Percentiles rank a stretch among this genome's conserved stretches.
Conservation (phyloP, 2,329 filamentous ascomycete genomes). For the Exserohilum rostratum region DNA sequence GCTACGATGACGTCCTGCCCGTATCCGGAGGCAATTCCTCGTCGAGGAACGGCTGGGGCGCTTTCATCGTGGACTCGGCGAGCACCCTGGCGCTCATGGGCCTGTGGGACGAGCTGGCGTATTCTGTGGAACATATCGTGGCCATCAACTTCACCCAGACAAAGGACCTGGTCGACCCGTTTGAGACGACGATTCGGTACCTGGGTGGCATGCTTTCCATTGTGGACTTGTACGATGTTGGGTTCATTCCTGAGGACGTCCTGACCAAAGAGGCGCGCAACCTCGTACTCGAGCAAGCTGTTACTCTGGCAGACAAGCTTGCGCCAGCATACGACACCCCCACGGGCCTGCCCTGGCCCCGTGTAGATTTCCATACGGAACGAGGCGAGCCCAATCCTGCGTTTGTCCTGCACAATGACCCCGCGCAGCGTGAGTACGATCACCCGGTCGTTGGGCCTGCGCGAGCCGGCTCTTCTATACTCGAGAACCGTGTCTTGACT, state of each 20-base stretch:
- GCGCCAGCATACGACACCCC: constrained; percentile 50
- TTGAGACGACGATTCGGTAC: constrained; percentile 52
- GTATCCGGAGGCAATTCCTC: constrained; percentile 45
- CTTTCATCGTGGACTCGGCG: constrained; percentile 51
- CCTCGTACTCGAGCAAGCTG: constrained; percentile 46
- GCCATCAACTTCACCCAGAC: constrained; percentile 46
- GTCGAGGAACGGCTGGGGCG: constrained; percentile 51
- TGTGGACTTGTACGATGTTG: constrained; percentile 51
- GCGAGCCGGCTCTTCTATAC: constrained; percentile 52
- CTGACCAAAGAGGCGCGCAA: constrained; percentile 40
- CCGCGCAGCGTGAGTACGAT: constrained; percentile 40
- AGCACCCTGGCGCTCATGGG: constrained; percentile 52
- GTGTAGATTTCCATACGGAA: constrained; percentile 50
- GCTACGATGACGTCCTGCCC: constrained; percentile 48
- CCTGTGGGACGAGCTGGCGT: constrained; percentile 51
- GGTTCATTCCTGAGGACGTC: constrained; percentile 45
- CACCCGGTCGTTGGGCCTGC: constrained; percentile 50
- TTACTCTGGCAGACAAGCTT: constrained; percentile 46
- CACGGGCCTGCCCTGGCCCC: constrained; percentile 53
- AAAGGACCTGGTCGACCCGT: constrained; percentile 48
- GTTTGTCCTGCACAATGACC: constrained; percentile 33
- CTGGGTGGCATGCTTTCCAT: constrained; percentile 49
- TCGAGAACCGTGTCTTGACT: constrained; percentile 52
- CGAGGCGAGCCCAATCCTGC: constrained; percentile 42
- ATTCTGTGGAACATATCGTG: constrained; percentile 48